Evolutionary conservation across 2,329 filamentous ascomycete species (phyloP), one percentile per base, ranked within the genome.

Genomic region (Sphaceloma murrayae): DNA sequence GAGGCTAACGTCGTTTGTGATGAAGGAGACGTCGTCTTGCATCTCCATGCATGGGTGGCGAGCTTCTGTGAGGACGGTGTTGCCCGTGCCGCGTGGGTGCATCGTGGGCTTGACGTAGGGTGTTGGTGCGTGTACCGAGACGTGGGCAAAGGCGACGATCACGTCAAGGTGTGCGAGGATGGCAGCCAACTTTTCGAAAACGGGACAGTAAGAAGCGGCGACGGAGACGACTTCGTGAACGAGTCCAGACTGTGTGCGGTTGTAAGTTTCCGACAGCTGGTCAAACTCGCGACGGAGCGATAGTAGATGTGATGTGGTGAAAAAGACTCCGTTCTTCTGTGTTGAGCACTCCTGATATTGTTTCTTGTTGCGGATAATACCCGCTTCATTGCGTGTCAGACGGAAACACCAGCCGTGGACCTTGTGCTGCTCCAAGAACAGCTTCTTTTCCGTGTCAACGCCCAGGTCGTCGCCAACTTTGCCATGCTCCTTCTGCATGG

Each of bases 271-370:
- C 0, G 86, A 93, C 1, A 95, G 73, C 62, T 96, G 88, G 58
- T 98, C 89, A 53, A 94, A 87, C 56, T 98, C 89, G 43, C 89
- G 78, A 22, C 91, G 82, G 55, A 88, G 76, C 18, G 78, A 74
- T 57, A 87, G 82, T 54, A 98, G 71, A 22, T 74, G 78, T 44
- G 78, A 79, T 3, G 91, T 98, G 1, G 91, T 96, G 63, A 98
- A 98, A 67, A 91, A 98, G 45, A 96, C 91, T 32, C 91, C 91
- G 60, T 95, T 98, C 73, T 98, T 98, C 65, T 96, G 91, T 0
- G 93, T 98, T 0, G 88, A 94, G 61, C 87, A 94, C 63, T 98
- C 91, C 56, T 89, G 82, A 56, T 96, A 98, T 39, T 79, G 73
- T 48, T 78, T 80, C 59, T 91, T 94, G 64, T 93, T 93, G 49